Evolutionary conservation across 2,329 filamentous ascomycete genomes (phyloP), one percentile per base, ranked within the genome.

Genomic region (Fusarium siculi): DNA sequence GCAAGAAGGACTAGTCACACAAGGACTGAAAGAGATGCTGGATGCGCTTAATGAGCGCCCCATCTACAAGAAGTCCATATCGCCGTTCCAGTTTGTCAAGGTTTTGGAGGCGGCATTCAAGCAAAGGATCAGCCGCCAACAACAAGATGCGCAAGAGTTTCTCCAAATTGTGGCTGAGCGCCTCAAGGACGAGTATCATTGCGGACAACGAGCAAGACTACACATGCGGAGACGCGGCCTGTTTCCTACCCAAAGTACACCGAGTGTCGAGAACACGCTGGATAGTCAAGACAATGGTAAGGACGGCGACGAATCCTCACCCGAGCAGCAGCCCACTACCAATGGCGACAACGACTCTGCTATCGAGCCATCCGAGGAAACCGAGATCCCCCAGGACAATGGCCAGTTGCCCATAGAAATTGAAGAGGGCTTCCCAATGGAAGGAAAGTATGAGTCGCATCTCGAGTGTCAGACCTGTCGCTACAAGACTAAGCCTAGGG

Each of bases 61-160:
- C 4, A 93, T 98, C 75, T 93, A 95, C 81, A 95, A 91, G 79
- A 99, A 98, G 86, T 96, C 94, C 0, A 97, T 98, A 62, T 95
- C 93, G 21, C 95, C 96, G 7, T 89, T 90, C n/a, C 88, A 88
- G 2, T 98, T 99, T 79, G 93, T 99, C 47, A 87, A 89, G 71
- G 92, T 93, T 1, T 86, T 99, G 57, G 96, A 99, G 84, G 86
- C 87, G 36, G 95, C 96, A 2, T 99, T 98, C 79, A 90, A 91
- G 63, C 96, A 97, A 78, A 91, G 93, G 76, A 97, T 99, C 76
- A 98, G 93, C 80, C 89, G 96, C 60, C 94, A 96, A 79, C 96
- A 99, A 82, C 96, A 99, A 82, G 96, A 99, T 84, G 96, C 96
- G 16, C 96, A 99, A 79, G 96, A 99, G 81, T 98, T 99, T 73